These are phyloP conservation scores for Phialophora tarda DNA, from an alignment of 2,329 filamentous ascomycete genomes.

Conservation along the genomic window DNA sequence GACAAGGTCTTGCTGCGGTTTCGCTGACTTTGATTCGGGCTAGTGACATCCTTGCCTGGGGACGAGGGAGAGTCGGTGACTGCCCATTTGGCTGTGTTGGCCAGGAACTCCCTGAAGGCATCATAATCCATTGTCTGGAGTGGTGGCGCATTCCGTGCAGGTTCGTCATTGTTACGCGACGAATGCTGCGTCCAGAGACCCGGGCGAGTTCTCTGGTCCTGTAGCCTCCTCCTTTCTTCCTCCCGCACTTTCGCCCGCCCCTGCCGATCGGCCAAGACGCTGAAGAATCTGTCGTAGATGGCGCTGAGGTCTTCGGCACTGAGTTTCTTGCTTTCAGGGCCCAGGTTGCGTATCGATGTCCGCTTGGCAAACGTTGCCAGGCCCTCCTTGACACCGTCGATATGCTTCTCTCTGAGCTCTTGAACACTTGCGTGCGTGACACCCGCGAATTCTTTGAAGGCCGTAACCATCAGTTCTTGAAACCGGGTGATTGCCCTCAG, in stretches of 20 bases:
- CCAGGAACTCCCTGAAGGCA: conserved; percentile 91
- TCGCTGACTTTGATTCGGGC: conserved; percentile 55
- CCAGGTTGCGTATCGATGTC: conserved; percentile 93
- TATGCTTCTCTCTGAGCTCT: conserved; percentile 88
- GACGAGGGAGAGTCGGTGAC: conserved; percentile 82
- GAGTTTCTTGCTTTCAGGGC: conserved; percentile 91
- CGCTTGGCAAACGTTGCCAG: conserved; percentile 98
- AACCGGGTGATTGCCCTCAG: conserved; percentile 92
- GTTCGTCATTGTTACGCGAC: conserved; percentile 58
- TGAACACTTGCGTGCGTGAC: conserved; percentile 93
- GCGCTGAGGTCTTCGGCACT: conserved; percentile 84
- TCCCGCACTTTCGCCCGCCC: conserved; percentile 80
- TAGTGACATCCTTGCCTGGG: conserved; percentile 32
- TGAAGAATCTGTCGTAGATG: conserved; percentile 93
- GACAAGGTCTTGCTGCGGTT: conserved; percentile 56
- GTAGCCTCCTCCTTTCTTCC: conserved; percentile 70
- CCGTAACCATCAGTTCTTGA: conserved; percentile 98
- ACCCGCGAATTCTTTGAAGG: conserved; percentile 95
- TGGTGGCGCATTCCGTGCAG: conserved; percentile 56
- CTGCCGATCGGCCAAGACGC: conserved; percentile 86
- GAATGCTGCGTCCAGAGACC: conserved; percentile 33
- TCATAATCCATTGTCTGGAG: conserved; percentile 86
- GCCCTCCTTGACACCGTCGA: conserved; percentile 89
- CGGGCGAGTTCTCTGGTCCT: conserved; percentile 59
- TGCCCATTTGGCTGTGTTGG: conserved; percentile 89